Percentiles rank a stretch among this genome's conserved stretches.
Evolutionary conservation across 2,329 filamentous ascomycete genomes (phyloP).

Genomic region (Pseudogymnoascus sp.): DNA sequence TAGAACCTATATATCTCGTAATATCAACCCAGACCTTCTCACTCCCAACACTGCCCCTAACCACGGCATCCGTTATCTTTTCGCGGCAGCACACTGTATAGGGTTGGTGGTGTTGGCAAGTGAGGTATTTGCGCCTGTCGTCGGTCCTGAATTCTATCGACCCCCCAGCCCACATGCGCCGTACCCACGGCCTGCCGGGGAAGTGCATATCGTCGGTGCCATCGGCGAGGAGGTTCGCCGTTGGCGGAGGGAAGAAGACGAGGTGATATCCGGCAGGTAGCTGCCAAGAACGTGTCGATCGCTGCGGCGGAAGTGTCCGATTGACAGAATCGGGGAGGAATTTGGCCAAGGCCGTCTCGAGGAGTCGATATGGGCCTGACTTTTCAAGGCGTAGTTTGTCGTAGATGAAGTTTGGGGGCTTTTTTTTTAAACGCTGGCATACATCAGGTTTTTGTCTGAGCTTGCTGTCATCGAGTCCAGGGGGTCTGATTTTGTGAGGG

Average conservation of each 20-base stretch:
- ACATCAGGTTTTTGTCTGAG: not conserved
- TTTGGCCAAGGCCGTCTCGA: not conserved
- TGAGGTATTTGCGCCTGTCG: not conserved
- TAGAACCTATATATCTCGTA: not conserved
- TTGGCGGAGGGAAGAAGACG: constrained; percentile 71
- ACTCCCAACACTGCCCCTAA: constrained; percentile 20
- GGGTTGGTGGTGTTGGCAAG: not conserved
- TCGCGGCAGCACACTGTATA: constrained; percentile 26
- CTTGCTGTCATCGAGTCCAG: too few species aligned
- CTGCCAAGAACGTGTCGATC: not conserved
- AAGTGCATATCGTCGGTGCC: constrained; percentile 76
- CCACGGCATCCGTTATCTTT: constrained; percentile 35
- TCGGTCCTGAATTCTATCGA: constrained; percentile 45
- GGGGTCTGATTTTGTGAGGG: too few species aligned
- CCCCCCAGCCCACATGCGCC: constrained; percentile 87
- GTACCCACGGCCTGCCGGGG: constrained; percentile 61
- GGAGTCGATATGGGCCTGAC: not conserved
- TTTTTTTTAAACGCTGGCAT: constrained; percentile 10
- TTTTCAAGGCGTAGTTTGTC: not conserved
- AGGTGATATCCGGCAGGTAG: constrained; percentile 58
- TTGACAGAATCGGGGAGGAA: not conserved
- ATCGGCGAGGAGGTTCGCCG: constrained; percentile 60
- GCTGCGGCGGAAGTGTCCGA: not conserved
- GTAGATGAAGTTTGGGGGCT: constrained; percentile 19
- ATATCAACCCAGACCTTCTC: constrained; percentile 27